Evolutionary conservation across 192 early-diverging fungal species (phyloP), one percentile per base, ranked within the genome.

Genomic region (Coemansia sp.): DNA sequence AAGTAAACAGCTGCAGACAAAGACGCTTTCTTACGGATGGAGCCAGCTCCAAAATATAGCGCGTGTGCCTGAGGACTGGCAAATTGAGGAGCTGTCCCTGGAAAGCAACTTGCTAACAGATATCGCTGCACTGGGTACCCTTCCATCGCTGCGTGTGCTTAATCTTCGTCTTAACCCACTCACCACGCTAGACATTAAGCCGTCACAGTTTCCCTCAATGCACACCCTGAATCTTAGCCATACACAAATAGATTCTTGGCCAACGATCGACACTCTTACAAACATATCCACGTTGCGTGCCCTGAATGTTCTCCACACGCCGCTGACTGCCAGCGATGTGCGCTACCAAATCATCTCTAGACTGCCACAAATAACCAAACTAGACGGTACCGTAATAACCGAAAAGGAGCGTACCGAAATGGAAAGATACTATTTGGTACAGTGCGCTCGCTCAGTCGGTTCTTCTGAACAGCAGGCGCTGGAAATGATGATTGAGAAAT

Each of bases 351-450:
- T 59, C 1, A 33, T 84, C 9, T 73, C 62, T 0, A 39, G 74
- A 2, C 45, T 84, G 20, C 62, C 67, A 0, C 11, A 65, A 2
- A 18, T 83, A 0, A 22, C 32, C 0, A 78, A 74, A 9, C 72
- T 83, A 5, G 80, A 83, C 8, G 69, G 80, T 17, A 54, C 80
- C 0, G 2, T 48, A 4, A 64, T 83, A 11, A 35, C 70, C 11
- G 15, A 51, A 0, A 53, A 64, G 8, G 82, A 84, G 35, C 73
- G 82, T 17, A 70, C 69, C 4, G 82, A 84, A n/a, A 72, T 84
- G 65, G 82, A 84, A n/a, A 73, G 76, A 14, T 74, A 73, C 45
- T 84, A 74, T 51, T 52, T 83, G 35, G 39, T 57, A 1, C 70
- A 71, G 0, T 73, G 71, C 15, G 69, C 76, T 5, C 65, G 65